Conservation (phyloP, 2,329 filamentous ascomycete species). For the Hymenoscyphus scutula region DNA sequence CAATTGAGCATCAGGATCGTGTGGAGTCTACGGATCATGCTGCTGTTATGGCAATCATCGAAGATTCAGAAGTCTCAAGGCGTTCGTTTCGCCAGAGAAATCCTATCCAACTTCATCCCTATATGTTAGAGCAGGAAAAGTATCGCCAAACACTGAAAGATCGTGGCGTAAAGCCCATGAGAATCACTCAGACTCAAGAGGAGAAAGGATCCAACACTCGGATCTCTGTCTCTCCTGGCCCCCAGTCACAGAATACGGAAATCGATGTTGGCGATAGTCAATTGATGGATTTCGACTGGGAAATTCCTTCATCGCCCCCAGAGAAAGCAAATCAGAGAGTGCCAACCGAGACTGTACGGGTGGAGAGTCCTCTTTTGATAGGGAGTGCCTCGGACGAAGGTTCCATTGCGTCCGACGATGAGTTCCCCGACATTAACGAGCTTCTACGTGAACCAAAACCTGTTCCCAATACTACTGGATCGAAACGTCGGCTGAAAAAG, state of each 20-base stretch:
- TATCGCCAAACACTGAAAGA: constrained; percentile 33
- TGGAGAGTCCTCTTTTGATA: not conserved
- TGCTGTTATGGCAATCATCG: not conserved
- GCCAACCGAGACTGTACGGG: constrained; percentile 2
- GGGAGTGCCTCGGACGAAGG: not conserved
- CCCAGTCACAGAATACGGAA: constrained; percentile 28
- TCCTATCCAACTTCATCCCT: constrained; percentile 36
- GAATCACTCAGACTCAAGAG: constrained; percentile 29
- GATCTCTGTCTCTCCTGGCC: constrained; percentile 15
- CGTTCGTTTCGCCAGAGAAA: constrained; percentile 33
- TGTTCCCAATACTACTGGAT: not conserved
- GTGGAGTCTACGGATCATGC: not conserved
- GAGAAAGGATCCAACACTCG: constrained; percentile 16
- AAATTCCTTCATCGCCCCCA: constrained; percentile 19
- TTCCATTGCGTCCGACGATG: constrained; percentile 23
- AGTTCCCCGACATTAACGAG: constrained; percentile 34
- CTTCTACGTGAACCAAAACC: constrained; percentile 19
- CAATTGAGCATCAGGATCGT: not conserved
- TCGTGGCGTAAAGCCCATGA: constrained; percentile 32
- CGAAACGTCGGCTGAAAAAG: constrained; percentile 20
- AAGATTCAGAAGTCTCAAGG: not conserved
- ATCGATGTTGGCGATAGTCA: constrained; percentile 28
- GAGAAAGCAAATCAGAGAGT: constrained; percentile 1
- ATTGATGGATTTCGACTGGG: constrained; percentile 26
- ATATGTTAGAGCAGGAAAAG: constrained; percentile 34